Evolutionary conservation across 768 basidiomycete species (phyloP).

Genomic region (Brasilioporus rufonigricans): DNA sequence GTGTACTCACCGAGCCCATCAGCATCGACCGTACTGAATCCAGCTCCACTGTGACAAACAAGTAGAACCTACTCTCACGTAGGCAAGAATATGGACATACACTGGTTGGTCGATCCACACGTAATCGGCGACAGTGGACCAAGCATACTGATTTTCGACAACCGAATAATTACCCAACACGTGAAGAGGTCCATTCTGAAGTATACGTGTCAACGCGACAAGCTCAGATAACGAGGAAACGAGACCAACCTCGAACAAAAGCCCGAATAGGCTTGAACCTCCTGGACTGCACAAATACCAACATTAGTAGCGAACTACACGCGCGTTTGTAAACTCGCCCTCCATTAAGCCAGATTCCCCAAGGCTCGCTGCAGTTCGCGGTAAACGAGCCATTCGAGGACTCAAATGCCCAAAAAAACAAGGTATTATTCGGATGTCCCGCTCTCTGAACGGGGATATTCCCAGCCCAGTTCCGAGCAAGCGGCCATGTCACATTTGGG

Average conservation of each 20-base stretch:
- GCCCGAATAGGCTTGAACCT: conserved; percentile 61
- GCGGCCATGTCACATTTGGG: conserved; percentile 56
- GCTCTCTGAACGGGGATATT: conserved; percentile 59
- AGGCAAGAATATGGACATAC: conserved; percentile 15
- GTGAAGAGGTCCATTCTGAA: conserved; percentile 64
- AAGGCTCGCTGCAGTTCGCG: conserved; percentile 43
- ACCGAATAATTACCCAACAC: conserved; percentile 49
- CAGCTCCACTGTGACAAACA: conserved; percentile 44
- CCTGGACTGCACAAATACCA: conserved; percentile 45
- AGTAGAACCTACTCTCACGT: background rate
- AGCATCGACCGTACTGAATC: conserved; percentile 60
- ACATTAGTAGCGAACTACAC: background rate
- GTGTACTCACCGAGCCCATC: conserved; percentile 49
- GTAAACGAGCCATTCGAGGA: conserved; percentile 55
- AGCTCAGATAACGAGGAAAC: background rate
- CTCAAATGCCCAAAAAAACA: conserved; percentile 67
- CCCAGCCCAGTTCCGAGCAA: conserved; percentile 55
- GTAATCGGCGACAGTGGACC: conserved; percentile 51
- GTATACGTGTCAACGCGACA: background rate
- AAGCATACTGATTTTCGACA: conserved; percentile 50
- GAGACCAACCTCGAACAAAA: conserved; percentile 54
- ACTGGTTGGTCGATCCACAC: conserved; percentile 76
- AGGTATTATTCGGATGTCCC: conserved; percentile 59
- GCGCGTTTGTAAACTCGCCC: conserved; percentile 41
- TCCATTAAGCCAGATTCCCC: conserved; percentile 74